Conservation (phyloP, 192 early-diverging fungal species). For the Linderina pennispora region DNA sequence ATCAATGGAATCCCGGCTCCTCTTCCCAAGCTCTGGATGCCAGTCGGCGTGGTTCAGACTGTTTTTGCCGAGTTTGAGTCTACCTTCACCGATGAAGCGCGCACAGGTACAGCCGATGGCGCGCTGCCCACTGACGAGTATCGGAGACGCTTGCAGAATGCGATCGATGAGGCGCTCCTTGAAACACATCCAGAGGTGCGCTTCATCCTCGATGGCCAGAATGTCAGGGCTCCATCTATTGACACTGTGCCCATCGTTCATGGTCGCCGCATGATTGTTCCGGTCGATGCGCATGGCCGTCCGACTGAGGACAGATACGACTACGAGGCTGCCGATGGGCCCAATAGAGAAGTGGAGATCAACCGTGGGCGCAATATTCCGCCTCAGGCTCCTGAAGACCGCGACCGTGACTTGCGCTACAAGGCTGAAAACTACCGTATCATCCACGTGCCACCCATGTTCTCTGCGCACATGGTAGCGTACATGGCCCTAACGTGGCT, state of each 20-base stretch:
- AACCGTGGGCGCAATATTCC: slow-evolving; percentile 22
- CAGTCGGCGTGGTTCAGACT: slow-evolving; percentile 45
- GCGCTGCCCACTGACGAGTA: slow-evolving; percentile 25
- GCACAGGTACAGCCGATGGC: slow-evolving; percentile 2
- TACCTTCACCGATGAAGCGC: slow-evolving; percentile 12
- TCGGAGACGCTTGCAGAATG: slow-evolving; percentile 14
- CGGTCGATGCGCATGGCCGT: slow-evolving; percentile 52
- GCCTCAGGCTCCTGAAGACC: slow-evolving; percentile 24
- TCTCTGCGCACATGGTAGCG: slow-evolving; percentile 9
- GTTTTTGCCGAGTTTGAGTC: slow-evolving; percentile 26
- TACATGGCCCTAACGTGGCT: slow-evolving; percentile 29
- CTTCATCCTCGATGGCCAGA: slow-evolving; percentile 59
- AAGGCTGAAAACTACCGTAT: slow-evolving; percentile 56
- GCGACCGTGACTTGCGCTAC: slow-evolving; percentile 51
- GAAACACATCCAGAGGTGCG: slow-evolving; percentile 39
- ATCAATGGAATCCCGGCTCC: slow-evolving; percentile 43
- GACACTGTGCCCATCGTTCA: slow-evolving; percentile 81
- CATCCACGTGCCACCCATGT: slow-evolving; percentile 71
- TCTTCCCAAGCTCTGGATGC: slow-evolving; percentile 45
- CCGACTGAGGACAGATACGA: slow-evolving; percentile 52
- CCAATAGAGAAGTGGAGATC: slow-evolving; percentile 20
- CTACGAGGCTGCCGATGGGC: slow-evolving; percentile 55
- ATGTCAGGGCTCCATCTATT: slow-evolving; percentile 76
- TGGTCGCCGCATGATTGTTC: slow-evolving; percentile 74
- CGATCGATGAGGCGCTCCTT: slow-evolving; percentile 37